Base-by-base conservation (phyloP, 1,284 basidiomycete genomes). In the Vanrija sp. region DNA sequence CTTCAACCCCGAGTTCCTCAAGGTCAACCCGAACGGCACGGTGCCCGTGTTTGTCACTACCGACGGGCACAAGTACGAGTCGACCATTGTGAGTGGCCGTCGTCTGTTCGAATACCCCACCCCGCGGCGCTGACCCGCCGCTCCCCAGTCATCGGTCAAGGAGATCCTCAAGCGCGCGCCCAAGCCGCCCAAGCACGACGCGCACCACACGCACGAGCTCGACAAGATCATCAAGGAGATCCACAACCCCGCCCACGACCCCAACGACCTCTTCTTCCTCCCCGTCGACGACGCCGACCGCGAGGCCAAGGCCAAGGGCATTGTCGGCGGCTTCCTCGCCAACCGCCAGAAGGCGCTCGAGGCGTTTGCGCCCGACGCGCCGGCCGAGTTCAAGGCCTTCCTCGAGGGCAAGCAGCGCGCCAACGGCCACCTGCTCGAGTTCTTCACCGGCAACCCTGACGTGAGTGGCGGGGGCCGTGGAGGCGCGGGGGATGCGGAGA, bases 1-100 rank as follows among this genome's bases (percentile, higher is more conserved):
- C 73, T 86, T 86, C 61, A 72, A 75, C 36, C 84, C 84, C 10
- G 72, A 77, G 8, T 85, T 81, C 70, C 62, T 85, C 53, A 78
- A 80, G 60, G 69, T 84, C 58, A 84, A 83, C 68, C 78, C 80
- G 4, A 67, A 77, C 36, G 84, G 73, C 6, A 85, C 83, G 2
- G 68, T 85, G 15, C 84, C 84, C 24, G 80, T 80, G 0, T 75
- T 85, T 36, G 72, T 77, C 43, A 22, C n/a, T 18, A 72, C 61
- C 8, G 75, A 76, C 39, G 80, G 79, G 16, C 69, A 80, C 41
- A 44, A 37, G 19, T 51, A 41, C 46, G 24, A 19, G 14, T 31
- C 37, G 43, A 36, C 41, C 9, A 47, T 38, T 39, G 35, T 42
- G n/a, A 38, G 20, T 49, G n/a, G 6, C 16, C n/a, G n/a, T n/a